Percentiles rank a stretch among this genome's conserved stretches.
Conservation (phyloP, 1,284 basidiomycete species). For the Fistulina hepatica region DNA sequence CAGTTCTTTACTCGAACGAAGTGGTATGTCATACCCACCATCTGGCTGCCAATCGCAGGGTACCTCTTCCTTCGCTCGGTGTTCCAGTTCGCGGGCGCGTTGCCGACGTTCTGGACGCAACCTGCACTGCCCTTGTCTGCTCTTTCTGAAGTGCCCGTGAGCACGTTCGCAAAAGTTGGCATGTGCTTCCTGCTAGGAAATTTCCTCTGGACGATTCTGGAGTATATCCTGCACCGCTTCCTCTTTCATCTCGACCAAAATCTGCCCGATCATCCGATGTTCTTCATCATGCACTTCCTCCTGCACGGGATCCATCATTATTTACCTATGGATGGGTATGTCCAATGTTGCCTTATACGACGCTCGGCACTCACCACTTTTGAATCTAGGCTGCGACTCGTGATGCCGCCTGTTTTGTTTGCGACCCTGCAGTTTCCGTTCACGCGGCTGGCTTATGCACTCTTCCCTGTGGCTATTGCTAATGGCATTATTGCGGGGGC, state of each 20-base stretch:
- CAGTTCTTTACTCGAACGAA: constrained; percentile 78
- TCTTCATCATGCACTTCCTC: constrained; percentile 85
- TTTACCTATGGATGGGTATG: constrained; percentile 95
- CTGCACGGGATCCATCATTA: constrained; percentile 98
- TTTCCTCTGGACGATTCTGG: constrained; percentile 90
- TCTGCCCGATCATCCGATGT: constrained; percentile 76
- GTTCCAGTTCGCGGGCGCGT: constrained; percentile 66
- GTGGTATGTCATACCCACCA: constrained; percentile 89
- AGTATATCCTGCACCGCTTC: constrained; percentile 95
- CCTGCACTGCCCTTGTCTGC: constrained; percentile 44
- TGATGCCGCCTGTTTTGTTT: constrained; percentile 95
- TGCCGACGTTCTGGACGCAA: constrained; percentile 44
- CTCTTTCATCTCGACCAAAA: constrained; percentile 93
- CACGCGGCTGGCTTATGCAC: constrained; percentile 71
- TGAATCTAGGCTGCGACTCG: constrained; percentile 80
- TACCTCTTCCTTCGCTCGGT: constrained; percentile 77
- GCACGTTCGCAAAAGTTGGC: constrained; percentile 39
- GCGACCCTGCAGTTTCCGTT: constrained; percentile 74
- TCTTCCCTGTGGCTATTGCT: constrained; percentile 81
- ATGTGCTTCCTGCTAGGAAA: constrained; percentile 74
- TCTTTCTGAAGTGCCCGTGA: constrained; percentile 34
- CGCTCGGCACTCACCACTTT: too few relatives aligned
- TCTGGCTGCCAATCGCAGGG: constrained; percentile 86
- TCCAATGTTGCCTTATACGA: too few relatives aligned
- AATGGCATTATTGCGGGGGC: constrained; percentile 91